Base-by-base conservation (phyloP, 345 rosid genomes). In the Hibiscus tridactylites region DNA sequence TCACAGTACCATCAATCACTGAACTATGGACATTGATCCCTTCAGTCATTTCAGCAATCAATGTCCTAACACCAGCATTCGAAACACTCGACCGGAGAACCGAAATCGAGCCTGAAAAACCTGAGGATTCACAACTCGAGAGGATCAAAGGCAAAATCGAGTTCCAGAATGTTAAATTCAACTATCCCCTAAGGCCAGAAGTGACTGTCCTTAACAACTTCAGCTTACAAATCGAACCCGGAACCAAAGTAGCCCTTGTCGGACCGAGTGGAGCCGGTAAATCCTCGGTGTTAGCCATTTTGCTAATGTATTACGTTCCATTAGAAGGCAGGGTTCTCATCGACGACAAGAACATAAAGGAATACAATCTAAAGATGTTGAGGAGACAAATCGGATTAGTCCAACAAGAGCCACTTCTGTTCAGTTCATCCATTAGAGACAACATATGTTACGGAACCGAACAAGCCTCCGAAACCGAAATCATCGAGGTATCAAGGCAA, bases 251-350 rank as follows among this genome's bases (percentile, higher is more conserved):
- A 10, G 88, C 84, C 2, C 79, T 87, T 0, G 91, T 85, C 3
- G 91, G 91, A 5, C 89, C 87, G 29, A 87, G 93, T 64, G 93
- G 89, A 56, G 85, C 89, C 0, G 88, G 91, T 42, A 89, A 87
- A 74, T 89, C 91, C 42, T 89, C 91, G 2, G 77, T 87, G 49
- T 75, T 89, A 12, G 87, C 91, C 61, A 83, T 89, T 70, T 7
- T 87, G 63, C 80, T 81, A 6, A 82, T 88, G 75, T 83, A 83
- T 78, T 85, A 85, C 15, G 84, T 85, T 69, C 77, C 85, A 0
- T 16, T 4, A 26, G 71, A 73, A 69, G 88, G 91, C 61, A 80
- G 60, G 69, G 77, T 87, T 63, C 66, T 81, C 2, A 73, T 87
- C 52, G 88, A 83, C 39, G 83, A 67, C 39, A 81, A 72, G 57